Evolutionary conservation across 1,139 yeast species (phyloP).

Genomic region (Blastobotrys ciferrii): DNA sequence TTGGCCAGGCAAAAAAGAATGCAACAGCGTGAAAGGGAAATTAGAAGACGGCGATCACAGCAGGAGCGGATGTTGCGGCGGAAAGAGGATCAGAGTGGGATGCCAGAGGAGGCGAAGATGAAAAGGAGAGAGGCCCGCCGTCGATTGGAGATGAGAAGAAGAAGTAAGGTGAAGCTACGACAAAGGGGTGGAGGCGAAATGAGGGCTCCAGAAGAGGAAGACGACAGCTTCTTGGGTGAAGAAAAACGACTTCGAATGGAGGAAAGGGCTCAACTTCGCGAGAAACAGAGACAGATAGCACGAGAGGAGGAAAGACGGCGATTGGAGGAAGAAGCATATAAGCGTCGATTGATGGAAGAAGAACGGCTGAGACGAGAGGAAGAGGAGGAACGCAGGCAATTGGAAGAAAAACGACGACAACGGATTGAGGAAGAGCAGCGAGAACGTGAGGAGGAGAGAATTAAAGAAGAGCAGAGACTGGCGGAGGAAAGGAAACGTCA

Average conservation of each 20-base stretch:
- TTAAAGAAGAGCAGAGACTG: constrained; percentile 1
- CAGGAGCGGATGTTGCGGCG: neutral
- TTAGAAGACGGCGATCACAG: neutral
- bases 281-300: neutral
- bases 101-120: neutral
- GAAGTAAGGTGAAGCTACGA: neutral
- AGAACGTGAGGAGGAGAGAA: constrained; percentile 5
- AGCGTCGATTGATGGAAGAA: neutral
- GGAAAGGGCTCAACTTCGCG: neutral
- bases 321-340: neutral
- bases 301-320: constrained; percentile 4
- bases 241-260: neutral
- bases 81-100: neutral
- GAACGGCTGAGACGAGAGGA: neutral
- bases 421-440: constrained; percentile 3
- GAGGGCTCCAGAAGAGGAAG: neutral
- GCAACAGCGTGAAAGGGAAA: neutral
- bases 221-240: neutral
- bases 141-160: constrained; percentile 3
- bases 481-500: neutral
- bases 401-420: constrained; percentile 4
- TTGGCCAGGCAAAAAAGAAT: neutral
- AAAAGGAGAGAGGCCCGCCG: neutral
- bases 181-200: neutral
- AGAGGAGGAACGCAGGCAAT: neutral